Conservation (phyloP, 257 asterid genomes). For the Fraxinus anomala region DNA sequence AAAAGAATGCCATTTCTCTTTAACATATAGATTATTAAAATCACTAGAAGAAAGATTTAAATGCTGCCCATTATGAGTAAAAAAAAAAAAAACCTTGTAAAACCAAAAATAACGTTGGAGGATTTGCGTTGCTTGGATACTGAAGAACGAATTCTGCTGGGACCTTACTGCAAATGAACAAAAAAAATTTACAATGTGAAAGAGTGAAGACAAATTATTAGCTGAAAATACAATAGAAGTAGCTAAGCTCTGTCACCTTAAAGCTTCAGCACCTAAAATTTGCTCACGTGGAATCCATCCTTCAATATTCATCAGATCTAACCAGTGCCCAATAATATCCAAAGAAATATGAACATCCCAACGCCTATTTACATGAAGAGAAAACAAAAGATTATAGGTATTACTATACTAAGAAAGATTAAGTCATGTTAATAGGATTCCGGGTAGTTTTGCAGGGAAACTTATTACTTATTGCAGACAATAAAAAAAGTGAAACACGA, state of each 20-base stretch:
- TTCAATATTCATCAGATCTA: conserved; percentile 92
- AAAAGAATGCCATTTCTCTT: conserved; percentile 12
- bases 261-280: conserved; percentile 96
- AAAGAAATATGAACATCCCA: conserved; percentile 88
- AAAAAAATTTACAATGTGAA: conserved; percentile 24
- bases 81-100: conserved; percentile 57
- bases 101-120: conserved; percentile 84
- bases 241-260: conserved; percentile 52
- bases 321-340: conserved; percentile 96
- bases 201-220: conserved; percentile 9
- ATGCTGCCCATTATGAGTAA: conserved; percentile 10
- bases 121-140: conserved; percentile 93
- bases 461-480: background rate
- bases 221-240: conserved; percentile 20
- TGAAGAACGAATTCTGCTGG: conserved; percentile 92
- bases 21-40: conserved; percentile 12
- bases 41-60: background rate
- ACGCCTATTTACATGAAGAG: conserved; percentile 62
- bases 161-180: conserved; percentile 76
- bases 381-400: conserved; percentile 9
- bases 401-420: background rate
- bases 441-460: background rate
- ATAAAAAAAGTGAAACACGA: background rate
- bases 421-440: background rate
- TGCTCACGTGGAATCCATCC: conserved; percentile 99